Percentiles rank a stretch among this genome's conserved stretches.
Conservation (phyloP, 495 filamentous ascomycete species). For the Haplographium delicatum region DNA sequence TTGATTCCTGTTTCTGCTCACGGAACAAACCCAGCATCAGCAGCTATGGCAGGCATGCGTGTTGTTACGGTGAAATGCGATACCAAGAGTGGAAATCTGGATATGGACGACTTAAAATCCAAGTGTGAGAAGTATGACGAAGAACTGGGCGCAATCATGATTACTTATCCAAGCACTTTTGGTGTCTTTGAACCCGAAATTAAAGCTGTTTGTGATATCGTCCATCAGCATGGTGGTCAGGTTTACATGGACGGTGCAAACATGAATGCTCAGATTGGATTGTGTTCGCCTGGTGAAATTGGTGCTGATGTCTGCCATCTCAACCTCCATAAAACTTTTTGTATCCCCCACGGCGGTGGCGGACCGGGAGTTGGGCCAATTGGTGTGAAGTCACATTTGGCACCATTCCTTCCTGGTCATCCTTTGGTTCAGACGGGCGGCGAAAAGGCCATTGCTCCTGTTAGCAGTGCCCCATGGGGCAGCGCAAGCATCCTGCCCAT, state of each 20-base stretch:
- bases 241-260: constrained; percentile 99
- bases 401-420: constrained; percentile 74
- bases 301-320: constrained; percentile 97
- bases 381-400: constrained; percentile 79
- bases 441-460: constrained; percentile 56
- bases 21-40: constrained; percentile 94
- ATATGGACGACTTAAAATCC: constrained; percentile 75
- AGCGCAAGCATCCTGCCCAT: constrained; percentile 94
- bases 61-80: constrained; percentile 94
- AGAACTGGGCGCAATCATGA: constrained; percentile 91
- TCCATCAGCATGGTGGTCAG: constrained; percentile 85
- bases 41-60: constrained; percentile 96
- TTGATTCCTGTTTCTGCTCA: constrained; percentile 96
- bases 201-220: constrained; percentile 78
- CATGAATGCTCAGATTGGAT: constrained; percentile 97
- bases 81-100: constrained; percentile 80
- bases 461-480: constrained; percentile 85
- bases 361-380: constrained; percentile 95
- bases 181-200: constrained; percentile 92
- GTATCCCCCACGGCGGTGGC: constrained; percentile 95
- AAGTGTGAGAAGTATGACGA: constrained; percentile 86
- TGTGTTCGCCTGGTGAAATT: constrained; percentile 95
- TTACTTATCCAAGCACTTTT: constrained; percentile 96
- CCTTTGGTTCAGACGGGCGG: constrained; percentile 61
- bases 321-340: constrained; percentile 99